Percentiles rank a stretch among this genome's conserved stretches.
Conservation (phyloP, 2,329 filamentous ascomycete species). For the Clonostachys chloroleuca region DNA sequence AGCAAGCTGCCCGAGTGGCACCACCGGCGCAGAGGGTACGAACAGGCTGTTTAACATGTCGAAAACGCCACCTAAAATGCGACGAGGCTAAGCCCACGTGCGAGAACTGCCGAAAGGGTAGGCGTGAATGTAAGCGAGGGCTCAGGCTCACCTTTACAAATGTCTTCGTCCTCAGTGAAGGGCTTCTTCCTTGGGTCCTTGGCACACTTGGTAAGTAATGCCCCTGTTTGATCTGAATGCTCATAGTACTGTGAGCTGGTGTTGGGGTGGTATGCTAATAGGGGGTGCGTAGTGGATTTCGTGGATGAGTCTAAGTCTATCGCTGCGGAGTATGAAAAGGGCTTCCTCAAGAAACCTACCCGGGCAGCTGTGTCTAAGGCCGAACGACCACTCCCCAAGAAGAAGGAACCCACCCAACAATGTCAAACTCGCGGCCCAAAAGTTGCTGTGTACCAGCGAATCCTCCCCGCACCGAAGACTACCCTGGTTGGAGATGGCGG, state of each 20-base stretch:
- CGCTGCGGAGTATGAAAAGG: slow-evolving; percentile 71
- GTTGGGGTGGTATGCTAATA: not conserved
- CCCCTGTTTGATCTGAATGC: not conserved
- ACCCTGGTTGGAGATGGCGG: too few species aligned
- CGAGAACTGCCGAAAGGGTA: slow-evolving; percentile 85
- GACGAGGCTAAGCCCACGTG: slow-evolving; percentile 65
- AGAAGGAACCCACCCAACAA: not conserved
- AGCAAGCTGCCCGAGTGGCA: too few species aligned
- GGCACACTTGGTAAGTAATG: not conserved
- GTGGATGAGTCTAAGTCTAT: slow-evolving; percentile 86
- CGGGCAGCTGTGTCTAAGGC: slow-evolving; percentile 2
- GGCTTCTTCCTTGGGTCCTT: not conserved
- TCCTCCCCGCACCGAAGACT: slow-evolving; percentile 14
- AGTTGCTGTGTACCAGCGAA: not conserved
- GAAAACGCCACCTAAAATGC: slow-evolving; percentile 87
- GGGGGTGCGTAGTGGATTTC: slow-evolving; percentile 61
- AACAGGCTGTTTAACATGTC: slow-evolving; percentile 86
- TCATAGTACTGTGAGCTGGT: not conserved
- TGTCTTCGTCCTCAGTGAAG: not conserved
- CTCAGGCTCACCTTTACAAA: slow-evolving; percentile 75
- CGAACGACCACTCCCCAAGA: not conserved
- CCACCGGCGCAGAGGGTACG: slow-evolving; percentile 27
- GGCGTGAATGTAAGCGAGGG: slow-evolving; percentile 78
- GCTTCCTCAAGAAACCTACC: not conserved
- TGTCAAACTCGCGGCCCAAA: not conserved